Conservation (phyloP, 208 protist genomes). For the Crithidia fasciculata region DNA sequence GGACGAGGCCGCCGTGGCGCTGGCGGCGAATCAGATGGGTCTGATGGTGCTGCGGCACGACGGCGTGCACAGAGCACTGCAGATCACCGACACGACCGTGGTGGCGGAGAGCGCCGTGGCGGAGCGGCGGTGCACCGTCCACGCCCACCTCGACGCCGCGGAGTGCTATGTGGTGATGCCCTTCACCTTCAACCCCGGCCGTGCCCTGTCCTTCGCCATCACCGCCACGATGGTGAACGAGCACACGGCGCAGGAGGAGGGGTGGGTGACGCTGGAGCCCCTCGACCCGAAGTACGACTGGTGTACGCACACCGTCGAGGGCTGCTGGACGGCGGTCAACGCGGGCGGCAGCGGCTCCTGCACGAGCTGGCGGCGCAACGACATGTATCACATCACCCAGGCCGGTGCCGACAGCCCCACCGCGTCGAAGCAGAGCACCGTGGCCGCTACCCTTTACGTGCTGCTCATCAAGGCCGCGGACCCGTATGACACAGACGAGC, state of each 20-base stretch:
- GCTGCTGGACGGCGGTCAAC: slow-evolving; percentile 53
- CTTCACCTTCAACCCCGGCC: slow-evolving; percentile 77
- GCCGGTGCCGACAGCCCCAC: not conserved
- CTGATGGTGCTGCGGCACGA: slow-evolving; percentile 77
- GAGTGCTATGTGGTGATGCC: slow-evolving; percentile 82
- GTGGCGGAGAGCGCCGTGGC: slow-evolving; percentile 66
- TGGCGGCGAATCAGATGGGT: slow-evolving; percentile 52
- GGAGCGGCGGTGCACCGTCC: slow-evolving; percentile 42
- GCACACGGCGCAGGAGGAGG: slow-evolving; percentile 39
- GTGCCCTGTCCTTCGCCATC: slow-evolving; percentile 57
- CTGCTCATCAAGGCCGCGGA: slow-evolving; percentile 70
- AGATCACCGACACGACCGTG: slow-evolving; percentile 42
- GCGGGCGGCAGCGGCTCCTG: slow-evolving; percentile 50
- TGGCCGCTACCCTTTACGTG: slow-evolving; percentile 48
- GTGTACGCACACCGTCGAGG: slow-evolving; percentile 44
- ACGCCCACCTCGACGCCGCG: slow-evolving; percentile 40
- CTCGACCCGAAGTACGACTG: slow-evolving; percentile 78
- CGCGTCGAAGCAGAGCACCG: not conserved
- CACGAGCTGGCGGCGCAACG: slow-evolving; percentile 78
- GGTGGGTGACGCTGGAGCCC: slow-evolving; percentile 72
- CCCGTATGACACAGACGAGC: slow-evolving; percentile 71
- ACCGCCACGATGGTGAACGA: slow-evolving; percentile 54
- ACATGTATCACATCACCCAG: slow-evolving; percentile 56
- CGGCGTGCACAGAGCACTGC: slow-evolving; percentile 61
- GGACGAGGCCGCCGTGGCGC: slow-evolving; percentile 26